These are phyloP conservation scores for Cerioporus squamosus DNA, from an alignment of 1,284 basidiomycete species.

Conservation along the genomic window DNA sequence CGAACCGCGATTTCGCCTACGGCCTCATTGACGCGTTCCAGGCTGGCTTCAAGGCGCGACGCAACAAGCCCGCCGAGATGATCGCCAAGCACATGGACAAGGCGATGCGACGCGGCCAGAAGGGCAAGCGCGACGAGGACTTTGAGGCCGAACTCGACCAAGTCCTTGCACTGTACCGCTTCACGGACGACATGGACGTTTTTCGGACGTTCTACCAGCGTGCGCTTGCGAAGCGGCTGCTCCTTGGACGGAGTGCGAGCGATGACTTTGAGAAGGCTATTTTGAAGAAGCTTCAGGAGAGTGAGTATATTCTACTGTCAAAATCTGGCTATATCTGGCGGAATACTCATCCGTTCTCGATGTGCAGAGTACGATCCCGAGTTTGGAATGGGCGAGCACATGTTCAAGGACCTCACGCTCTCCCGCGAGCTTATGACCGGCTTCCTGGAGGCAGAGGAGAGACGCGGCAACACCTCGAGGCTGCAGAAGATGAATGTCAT, in stretches of 20 bases:
- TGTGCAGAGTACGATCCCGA: conserved; percentile 82
- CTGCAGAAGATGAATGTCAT: conserved; percentile 58
- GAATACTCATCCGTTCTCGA: neutral
- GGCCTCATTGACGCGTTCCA: conserved; percentile 79
- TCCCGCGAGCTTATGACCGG: conserved; percentile 72
- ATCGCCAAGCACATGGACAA: conserved; percentile 91
- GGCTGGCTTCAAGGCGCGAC: conserved; percentile 80
- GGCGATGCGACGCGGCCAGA: conserved; percentile 87
- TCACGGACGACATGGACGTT: conserved; percentile 90
- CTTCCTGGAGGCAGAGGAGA: conserved; percentile 45
- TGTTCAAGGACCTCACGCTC: conserved; percentile 86
- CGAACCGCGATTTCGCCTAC: conserved; percentile 59
- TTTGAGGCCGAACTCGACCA: conserved; percentile 76
- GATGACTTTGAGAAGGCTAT: conserved; percentile 92
- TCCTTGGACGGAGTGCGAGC: conserved; percentile 87
- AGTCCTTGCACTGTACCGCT: conserved; percentile 86
- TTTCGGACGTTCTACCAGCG: conserved; percentile 96
- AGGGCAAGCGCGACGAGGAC: conserved; percentile 67
- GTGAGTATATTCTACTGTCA: conserved; percentile 48
- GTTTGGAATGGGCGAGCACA: conserved; percentile 86
- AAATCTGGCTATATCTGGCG: neutral
- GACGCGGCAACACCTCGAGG: conserved; percentile 21
- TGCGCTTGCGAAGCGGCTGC: conserved; percentile 85
- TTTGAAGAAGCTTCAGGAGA: conserved; percentile 86
- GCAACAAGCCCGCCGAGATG: conserved; percentile 92